A percentile compares a stretch with the other conserved stretches of the same genome.
These are phyloP conservation scores for Candida manassasensis DNA, from an alignment of 805 yeast species.

Conservation along the genomic window DNA sequence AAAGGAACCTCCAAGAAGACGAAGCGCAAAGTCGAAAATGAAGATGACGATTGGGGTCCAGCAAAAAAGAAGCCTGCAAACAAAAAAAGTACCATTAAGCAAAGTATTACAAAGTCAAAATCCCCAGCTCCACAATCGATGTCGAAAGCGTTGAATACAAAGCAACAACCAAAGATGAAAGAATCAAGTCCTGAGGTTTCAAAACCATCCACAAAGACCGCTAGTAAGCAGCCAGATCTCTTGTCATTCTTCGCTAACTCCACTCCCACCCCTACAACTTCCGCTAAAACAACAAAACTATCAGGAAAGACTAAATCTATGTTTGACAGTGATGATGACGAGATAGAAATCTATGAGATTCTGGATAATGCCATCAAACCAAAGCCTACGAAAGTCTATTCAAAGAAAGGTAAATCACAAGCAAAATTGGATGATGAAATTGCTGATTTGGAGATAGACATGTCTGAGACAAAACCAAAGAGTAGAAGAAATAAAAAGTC, in stretches of 20 bases:
- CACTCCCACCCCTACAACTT: slow-evolving; percentile 4
- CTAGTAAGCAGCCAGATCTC: slow-evolving; percentile 14
- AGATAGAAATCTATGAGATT: slow-evolving; percentile 11
- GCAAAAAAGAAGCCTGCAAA: slow-evolving; percentile 12
- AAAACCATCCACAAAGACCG: slow-evolving; percentile 4
- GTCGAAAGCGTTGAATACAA: slow-evolving; percentile 8
- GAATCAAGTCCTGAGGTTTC: slow-evolving; percentile 2
- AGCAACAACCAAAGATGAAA: slow-evolving; percentile 1
- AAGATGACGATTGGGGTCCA: slow-evolving; percentile 8
- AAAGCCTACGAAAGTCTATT: slow-evolving; percentile 6
- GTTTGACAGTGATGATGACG: slow-evolving; percentile 36
- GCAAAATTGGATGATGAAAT: slow-evolving; percentile 17
- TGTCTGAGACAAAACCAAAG: slow-evolving; percentile 8
- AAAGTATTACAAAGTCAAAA: slow-evolving; percentile 6
- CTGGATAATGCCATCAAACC: slow-evolving; percentile 4
- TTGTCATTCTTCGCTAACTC: slow-evolving; percentile 16
- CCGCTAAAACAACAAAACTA: slow-evolving; percentile 4
- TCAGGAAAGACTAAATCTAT: slow-evolving; percentile 5
- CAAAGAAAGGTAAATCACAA: slow-evolving; percentile 3
- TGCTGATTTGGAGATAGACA: slow-evolving; percentile 18
- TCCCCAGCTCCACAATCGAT: slow-evolving; percentile 8
- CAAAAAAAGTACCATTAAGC: slow-evolving; percentile 4
- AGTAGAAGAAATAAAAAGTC: slow-evolving; percentile 8
- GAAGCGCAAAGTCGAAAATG: slow-evolving; percentile 14
- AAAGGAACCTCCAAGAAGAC: slow-evolving; percentile 39